phyloP scores from a whole-genome alignment of 768 basidiomycete species.

The Chalciporus chontae region DNA sequence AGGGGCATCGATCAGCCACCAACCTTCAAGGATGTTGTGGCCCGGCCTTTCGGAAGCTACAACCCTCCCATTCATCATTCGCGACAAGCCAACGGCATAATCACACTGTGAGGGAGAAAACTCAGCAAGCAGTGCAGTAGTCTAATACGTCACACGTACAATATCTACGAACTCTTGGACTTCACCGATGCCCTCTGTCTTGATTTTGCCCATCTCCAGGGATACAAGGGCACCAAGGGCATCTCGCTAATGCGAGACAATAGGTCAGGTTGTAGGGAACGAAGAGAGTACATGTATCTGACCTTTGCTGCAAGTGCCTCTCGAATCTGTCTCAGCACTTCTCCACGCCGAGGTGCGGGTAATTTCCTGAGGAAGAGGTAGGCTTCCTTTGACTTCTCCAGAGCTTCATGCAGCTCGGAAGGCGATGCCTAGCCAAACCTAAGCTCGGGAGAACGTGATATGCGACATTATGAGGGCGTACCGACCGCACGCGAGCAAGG shows the following conservation, averaged over 20 bases:
- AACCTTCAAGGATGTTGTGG: conserved; percentile 88
- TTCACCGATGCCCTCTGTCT: conserved; percentile 86
- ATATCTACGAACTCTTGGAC: conserved; percentile 96
- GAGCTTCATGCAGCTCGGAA: conserved; percentile 63
- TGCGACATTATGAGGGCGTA: conserved; percentile 30
- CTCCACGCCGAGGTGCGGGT: conserved; percentile 86
- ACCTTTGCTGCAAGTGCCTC: conserved; percentile 80
- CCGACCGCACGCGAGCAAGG: conserved; percentile 71
- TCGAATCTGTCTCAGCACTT: conserved; percentile 83
- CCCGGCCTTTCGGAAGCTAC: conserved; percentile 87
- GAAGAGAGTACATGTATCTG: conserved; percentile 6
- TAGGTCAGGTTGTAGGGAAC: conserved; percentile 5
- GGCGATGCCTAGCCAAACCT: conserved; percentile 53
- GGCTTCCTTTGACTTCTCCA: conserved; percentile 73
- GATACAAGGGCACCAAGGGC: conserved; percentile 80
- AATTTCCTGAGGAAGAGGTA: conserved; percentile 66
- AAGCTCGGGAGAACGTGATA: conserved; percentile 5
- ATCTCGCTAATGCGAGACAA: conserved; percentile 49
- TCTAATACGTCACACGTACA: conserved; percentile 44
- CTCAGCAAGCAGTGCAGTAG: conserved; percentile 4
- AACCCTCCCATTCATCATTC: conserved; percentile 91
- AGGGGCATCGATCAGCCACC: not conserved
- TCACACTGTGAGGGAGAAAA: conserved; percentile 60
- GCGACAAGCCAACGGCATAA: conserved; percentile 87
- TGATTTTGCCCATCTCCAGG: conserved; percentile 90